A percentile compares a stretch with the other conserved stretches of the same genome.
These are phyloP conservation scores for Piper longum DNA, from an alignment of 164 flowering plant genomes.

Conservation along the genomic window DNA sequence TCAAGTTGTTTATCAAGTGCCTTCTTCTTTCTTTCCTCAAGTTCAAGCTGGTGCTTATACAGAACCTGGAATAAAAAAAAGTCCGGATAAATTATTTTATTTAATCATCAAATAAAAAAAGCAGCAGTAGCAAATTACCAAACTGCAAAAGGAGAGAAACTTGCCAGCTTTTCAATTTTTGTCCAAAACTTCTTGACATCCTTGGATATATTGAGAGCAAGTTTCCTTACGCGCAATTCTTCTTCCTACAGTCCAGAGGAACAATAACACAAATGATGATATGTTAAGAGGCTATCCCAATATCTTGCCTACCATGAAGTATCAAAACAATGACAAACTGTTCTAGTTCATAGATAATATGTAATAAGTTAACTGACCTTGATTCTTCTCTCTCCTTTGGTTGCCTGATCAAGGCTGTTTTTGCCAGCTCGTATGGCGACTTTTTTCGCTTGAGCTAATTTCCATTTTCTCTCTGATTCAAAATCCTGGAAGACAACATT, in stretches of 20 bases:
- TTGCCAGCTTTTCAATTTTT: constrained; percentile 94
- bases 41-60: constrained; percentile 91
- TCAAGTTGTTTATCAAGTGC: constrained; percentile 94
- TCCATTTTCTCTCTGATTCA: constrained; percentile 98
- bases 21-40: constrained; percentile 82
- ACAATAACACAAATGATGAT: neutral
- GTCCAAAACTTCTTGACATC: constrained; percentile 97
- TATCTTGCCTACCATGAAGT: neutral
- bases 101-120: neutral
- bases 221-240: constrained; percentile 74
- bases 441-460: constrained; percentile 81
- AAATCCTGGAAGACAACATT: constrained; percentile 55
- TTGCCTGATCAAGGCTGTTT: constrained; percentile 81
- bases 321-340: neutral
- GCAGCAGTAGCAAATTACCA: neutral
- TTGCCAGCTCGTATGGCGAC: constrained; percentile 92
- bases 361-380: constrained; percentile 37
- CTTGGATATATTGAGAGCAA: constrained; percentile 86
- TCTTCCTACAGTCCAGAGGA: constrained; percentile 54
- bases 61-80: constrained; percentile 48
- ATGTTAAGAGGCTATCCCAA: neutral
- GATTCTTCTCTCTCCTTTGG: constrained; percentile 83
- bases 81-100: neutral
- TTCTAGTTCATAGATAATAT: neutral
- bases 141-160: constrained; percentile 9